Percentiles rank a stretch among this genome's conserved stretches.
Evolutionary conservation across 768 basidiomycete species (phyloP).

Genomic region (Leccinum uliginosum): DNA sequence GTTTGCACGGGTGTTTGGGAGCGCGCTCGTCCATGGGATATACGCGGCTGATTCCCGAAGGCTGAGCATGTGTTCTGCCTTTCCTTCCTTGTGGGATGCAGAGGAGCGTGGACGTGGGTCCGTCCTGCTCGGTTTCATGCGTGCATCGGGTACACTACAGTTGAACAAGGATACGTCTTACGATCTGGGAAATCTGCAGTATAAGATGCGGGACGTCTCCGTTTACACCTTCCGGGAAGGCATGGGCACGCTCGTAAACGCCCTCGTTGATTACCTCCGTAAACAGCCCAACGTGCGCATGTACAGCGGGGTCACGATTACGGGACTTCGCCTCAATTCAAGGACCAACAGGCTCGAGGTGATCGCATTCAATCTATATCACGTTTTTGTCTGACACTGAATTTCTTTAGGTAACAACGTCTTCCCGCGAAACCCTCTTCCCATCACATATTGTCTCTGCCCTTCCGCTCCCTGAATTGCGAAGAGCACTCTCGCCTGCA

Average conservation of each 20-base stretch:
- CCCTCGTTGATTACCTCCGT: constrained; percentile 47
- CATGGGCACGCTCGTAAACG: constrained; percentile 58
- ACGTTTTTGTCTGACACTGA: constrained; percentile 2
- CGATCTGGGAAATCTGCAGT: constrained; percentile 45
- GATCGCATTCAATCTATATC: constrained; percentile 1
- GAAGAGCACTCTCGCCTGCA: constrained; percentile 37
- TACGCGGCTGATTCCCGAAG: constrained; percentile 81
- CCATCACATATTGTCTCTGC: constrained; percentile 76
- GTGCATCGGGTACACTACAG: constrained; percentile 13
- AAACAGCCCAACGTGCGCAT: constrained; percentile 56
- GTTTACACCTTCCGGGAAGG: constrained; percentile 84
- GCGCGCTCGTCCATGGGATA: constrained; percentile 85
- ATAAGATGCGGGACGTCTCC: constrained; percentile 54
- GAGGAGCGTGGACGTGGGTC: constrained; percentile 69
- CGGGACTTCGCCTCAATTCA: constrained; percentile 29
- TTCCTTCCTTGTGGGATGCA: constrained; percentile 68
- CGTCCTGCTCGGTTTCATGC: constrained; percentile 56
- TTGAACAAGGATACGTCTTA: constrained; percentile 28
- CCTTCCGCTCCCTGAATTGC: constrained; percentile 57
- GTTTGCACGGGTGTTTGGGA: constrained; percentile 73
- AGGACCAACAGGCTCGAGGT: constrained; percentile 46
- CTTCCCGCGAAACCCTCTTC: constrained; percentile 30
- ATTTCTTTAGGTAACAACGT: constrained; percentile 30
- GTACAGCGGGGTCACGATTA: constrained; percentile 38
- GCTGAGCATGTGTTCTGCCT: constrained; percentile 73